Evolutionary conservation across 805 yeast species (phyloP), one percentile per base, ranked within the genome.

Genomic region (Wickerhamiella sergipiensis): DNA sequence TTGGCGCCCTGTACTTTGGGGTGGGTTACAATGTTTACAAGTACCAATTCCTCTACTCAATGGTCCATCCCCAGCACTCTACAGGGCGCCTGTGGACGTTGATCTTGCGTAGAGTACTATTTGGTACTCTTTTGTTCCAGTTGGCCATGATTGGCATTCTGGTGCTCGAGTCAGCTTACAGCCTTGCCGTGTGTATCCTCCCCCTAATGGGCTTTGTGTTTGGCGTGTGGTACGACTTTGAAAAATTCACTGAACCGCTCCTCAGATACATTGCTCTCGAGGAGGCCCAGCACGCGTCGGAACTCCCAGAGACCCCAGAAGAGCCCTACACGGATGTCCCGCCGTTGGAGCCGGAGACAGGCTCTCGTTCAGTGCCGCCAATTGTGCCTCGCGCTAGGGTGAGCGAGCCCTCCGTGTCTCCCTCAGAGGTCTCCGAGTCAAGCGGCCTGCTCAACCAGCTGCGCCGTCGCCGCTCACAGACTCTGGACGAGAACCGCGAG

Each of bases 31-130:
- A 80, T 63, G 95, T 89, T 8, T 87, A 81, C 74, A 90, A 90
- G 67, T 90, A 89, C 64, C 96, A 88, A 66, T 71, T 90, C 53
- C 71, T 92, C 56, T 90, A 86, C 64, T 83, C 95, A 0, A 83
- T 92, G 70, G 88, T 87, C 31, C 97, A 92, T 65, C 89, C 95
- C 9, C 96, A 94, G 39, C 97, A 92, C 67, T 88, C 96, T 0
- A 92, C 96, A 0, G 98, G 97, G 1, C 85, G 84, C 62, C 94
- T 90, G 1, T 90, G 97, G 97, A 95, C 96, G 0, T 71, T 88
- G 47, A 81, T 90, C 2, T 83, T 85, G 61, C 74, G 95, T 59
- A 74, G 98, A 57, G 79, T 89, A 1, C 78, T 85, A 50, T 63
- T 87, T 52, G 97, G 97, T 0, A 67, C 90, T 23, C 66, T 85